Conservation (phyloP, 139 green algal species). For the Gonium pectorale region DNA sequence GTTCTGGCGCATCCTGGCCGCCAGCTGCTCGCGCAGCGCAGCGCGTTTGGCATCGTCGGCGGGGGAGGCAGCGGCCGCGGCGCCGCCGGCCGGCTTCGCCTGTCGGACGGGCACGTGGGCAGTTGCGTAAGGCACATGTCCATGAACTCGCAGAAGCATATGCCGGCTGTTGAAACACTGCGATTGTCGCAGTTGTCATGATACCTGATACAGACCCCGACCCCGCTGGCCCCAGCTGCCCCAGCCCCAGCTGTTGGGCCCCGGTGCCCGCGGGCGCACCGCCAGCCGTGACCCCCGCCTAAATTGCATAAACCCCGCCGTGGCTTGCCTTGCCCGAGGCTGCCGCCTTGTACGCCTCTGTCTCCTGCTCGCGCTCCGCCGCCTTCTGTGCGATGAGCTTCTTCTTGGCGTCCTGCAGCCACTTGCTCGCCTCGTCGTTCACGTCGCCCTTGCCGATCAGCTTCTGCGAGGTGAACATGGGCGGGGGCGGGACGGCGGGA, state of each 20-base stretch:
- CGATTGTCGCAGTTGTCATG: too few species aligned
- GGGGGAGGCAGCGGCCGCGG: neutral
- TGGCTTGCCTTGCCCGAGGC: slow-evolving; percentile 39
- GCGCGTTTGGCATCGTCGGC: slow-evolving; percentile 51
- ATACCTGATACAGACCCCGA: too few species aligned
- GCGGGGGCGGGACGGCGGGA: neutral
- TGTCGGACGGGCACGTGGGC: neutral
- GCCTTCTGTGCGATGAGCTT: slow-evolving; percentile 59
- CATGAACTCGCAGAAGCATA: too few species aligned
- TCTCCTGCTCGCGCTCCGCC: slow-evolving; percentile 53
- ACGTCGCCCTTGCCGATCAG: slow-evolving; percentile 33
- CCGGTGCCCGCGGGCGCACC: too few species aligned
- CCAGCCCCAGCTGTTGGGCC: too few species aligned
- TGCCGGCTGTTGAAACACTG: too few species aligned
- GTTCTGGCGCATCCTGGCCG: slow-evolving; percentile 39
- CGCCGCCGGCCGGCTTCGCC: neutral
- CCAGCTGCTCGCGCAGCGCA: slow-evolving; percentile 48
- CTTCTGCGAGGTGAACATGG: neutral
- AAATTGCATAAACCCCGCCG: too few species aligned
- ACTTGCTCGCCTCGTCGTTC: slow-evolving; percentile 36
- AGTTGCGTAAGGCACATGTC: too few species aligned
- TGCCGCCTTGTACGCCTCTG: slow-evolving; percentile 42
- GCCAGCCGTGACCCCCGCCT: too few species aligned
- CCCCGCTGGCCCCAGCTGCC: too few species aligned
- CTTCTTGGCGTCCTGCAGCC: slow-evolving; percentile 53